Base-by-base conservation (phyloP, 225 moss, liverwort and hornwort genomes). In the Lunularia cruciata region DNA sequence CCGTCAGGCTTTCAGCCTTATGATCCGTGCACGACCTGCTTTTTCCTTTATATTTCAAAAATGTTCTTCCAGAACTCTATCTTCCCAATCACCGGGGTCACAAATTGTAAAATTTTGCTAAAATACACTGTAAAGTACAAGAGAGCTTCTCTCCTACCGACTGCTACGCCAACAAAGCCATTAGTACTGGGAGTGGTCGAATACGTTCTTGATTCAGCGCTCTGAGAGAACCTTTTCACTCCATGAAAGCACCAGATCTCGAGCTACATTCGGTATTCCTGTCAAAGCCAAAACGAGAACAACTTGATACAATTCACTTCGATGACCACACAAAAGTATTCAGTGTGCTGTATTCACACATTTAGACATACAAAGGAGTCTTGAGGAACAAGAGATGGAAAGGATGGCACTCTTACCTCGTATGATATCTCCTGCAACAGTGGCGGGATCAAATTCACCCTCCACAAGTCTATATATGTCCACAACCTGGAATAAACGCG, bases 391-490 rank as follows among this genome's bases (percentile, higher is more conserved):
- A 76, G 13, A 57, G 38, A 26, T 47, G 5, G 13, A 40, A 18
- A 46, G n/a, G 23, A 51, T 28, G 3, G 33, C 0, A 12, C 26
- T 25, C n/a, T 61, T 87, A 98, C 98, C 89, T 86, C 83, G 83
- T 43, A 98, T 81, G 54, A 93, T 47, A 76, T 91, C 93, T 60
- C 83, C 83, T 20, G 86, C 81, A 39, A 98, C 76, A 26, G 83
- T 77, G 25, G 81, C 84, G 53, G 98, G 89, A 68, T 88, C 87
- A 36, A 98, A 89, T 59, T 98, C 98, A 63, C 93, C 98, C 77
- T 98, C 90, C 10, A 98, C 78, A 73, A 98, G 71, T 63, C 91
- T 87, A 55, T 98, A 98, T 42, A 98, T 93, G 54, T 93, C 93
- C 68, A 89, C 72, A 13, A 96, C 77, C 96, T 96, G 89, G 69